A percentile compares a stretch with the other conserved stretches of the same genome.
Evolutionary conservation across 352 stramenopile genomes (phyloP).

Genomic region (Pythium folliculosum): DNA sequence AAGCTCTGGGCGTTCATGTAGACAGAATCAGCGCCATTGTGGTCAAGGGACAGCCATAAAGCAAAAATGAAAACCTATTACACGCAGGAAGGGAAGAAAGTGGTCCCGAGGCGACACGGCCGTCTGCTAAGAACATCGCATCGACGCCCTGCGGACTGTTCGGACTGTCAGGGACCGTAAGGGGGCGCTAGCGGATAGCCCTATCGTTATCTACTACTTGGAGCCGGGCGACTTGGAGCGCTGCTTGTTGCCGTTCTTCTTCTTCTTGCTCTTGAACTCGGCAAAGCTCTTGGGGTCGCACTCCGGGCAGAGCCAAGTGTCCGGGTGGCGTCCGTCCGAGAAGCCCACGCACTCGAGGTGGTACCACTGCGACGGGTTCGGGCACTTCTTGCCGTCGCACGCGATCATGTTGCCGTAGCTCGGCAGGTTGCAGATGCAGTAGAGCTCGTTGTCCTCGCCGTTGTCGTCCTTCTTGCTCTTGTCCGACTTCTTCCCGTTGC

Average conservation of each 20-base stretch:
- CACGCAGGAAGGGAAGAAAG: constrained; percentile 17
- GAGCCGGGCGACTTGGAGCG: constrained; percentile 77
- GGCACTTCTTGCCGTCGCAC: constrained; percentile 86
- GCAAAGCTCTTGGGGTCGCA: constrained; percentile 84
- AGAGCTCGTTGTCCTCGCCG: constrained; percentile 86
- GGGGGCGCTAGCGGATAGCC: background rate
- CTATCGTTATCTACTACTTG: constrained; percentile 39
- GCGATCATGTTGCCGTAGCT: constrained; percentile 91
- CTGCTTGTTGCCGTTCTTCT: constrained; percentile 64
- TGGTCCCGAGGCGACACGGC: background rate
- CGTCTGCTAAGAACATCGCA: background rate
- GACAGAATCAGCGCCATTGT: background rate
- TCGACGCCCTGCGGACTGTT: too few species aligned
- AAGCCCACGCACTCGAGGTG: constrained; percentile 86
- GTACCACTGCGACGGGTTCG: constrained; percentile 88
- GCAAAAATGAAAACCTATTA: constrained; percentile 10
- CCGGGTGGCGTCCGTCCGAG: constrained; percentile 73
- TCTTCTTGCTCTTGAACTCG: constrained; percentile 83
- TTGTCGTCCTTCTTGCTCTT: constrained; percentile 63
- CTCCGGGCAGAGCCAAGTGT: constrained; percentile 87
- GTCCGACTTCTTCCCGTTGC: constrained; percentile 47
- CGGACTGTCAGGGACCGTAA: background rate
- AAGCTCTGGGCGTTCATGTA: constrained; percentile 59
- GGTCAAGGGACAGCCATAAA: background rate
- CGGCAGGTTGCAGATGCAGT: constrained; percentile 85